Evolutionary conservation across 2,329 filamentous ascomycete genomes (phyloP), one percentile per base, ranked within the genome.

Genomic region (Raffaelea arxii): DNA sequence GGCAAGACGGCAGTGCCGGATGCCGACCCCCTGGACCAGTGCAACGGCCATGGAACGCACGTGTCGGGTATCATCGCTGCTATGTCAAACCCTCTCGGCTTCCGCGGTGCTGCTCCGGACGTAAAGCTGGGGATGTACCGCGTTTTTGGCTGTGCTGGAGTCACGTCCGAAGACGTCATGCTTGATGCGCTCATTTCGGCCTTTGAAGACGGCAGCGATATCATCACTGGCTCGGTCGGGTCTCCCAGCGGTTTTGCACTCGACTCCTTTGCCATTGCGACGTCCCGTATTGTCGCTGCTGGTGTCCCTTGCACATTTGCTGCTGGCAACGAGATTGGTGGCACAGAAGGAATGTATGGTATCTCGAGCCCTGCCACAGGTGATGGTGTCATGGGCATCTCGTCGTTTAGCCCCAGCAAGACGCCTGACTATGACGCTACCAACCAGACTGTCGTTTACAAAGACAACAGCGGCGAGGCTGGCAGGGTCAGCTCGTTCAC

Each of bases 31-130:
- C 77, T 77, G 3, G 72, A 74, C 54, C 73, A 70, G 50, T 78
- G 75, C 54, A 61, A 57, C 2, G 78, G 78, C 2, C 78, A 83
- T 58, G 78, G 79, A 25, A 79, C 74, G 1, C 77, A 80, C 58
- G 75, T 80, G 23, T 69, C 77, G 3, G 80, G 80, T 25, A 81
- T 78, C 50, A 71, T 84, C 40, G 78, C 77, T 2, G 2, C 70
- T 71, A 3, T 75, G 77, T 11, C 67, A 72, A 18, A 72, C 71
- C 9, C 73, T 74, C 45, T 47, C 30, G 71, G 71, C n/a, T 75
- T 79, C 54, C 72, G 71, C 16, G 78, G 78, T 14, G 75, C 70
- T 14, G 77, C 76, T 0, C 71, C 74, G 1, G 72, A 68, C 38
- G 77, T 76, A 2, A 74, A 63, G 1, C 63, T 82, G 2, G 75